Evolutionary conservation across 2,329 filamentous ascomycete species (phyloP).

Genomic region (Talaromyces atroroseus): DNA sequence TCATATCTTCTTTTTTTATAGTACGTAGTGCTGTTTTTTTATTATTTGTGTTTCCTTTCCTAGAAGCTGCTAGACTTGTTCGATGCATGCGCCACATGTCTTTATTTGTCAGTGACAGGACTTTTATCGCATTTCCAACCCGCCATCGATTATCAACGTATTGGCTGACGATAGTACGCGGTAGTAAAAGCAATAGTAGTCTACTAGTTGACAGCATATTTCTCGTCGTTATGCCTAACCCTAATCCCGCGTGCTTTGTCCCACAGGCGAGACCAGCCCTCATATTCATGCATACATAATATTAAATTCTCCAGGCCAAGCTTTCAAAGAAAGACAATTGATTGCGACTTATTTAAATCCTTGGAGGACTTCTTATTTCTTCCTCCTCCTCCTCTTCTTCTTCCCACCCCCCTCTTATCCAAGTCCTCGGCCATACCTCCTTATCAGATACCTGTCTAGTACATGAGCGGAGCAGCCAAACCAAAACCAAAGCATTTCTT

Average conservation of each 20-base stretch:
- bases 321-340: neutral
- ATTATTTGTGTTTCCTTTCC: neutral
- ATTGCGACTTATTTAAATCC: neutral
- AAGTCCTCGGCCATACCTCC: neutral
- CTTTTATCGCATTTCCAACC: neutral
- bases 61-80: neutral
- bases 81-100: neutral
- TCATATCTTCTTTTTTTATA: slow-evolving; percentile 4
- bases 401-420: too few species aligned
- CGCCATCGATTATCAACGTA: neutral
- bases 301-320: neutral
- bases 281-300: neutral
- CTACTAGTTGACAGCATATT: neutral
- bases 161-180: neutral
- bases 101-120: neutral
- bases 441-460: neutral
- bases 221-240: neutral
- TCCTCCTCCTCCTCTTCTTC: neutral
- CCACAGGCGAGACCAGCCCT: neutral
- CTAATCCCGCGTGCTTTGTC: slow-evolving; percentile 7
- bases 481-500: neutral
- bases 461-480: neutral
- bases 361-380: neutral
- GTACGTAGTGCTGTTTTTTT: slow-evolving; percentile 16
- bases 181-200: neutral